Evolutionary conservation across 495 filamentous ascomycete species (phyloP).

Genomic region (Aspergillus carlsbadensis): DNA sequence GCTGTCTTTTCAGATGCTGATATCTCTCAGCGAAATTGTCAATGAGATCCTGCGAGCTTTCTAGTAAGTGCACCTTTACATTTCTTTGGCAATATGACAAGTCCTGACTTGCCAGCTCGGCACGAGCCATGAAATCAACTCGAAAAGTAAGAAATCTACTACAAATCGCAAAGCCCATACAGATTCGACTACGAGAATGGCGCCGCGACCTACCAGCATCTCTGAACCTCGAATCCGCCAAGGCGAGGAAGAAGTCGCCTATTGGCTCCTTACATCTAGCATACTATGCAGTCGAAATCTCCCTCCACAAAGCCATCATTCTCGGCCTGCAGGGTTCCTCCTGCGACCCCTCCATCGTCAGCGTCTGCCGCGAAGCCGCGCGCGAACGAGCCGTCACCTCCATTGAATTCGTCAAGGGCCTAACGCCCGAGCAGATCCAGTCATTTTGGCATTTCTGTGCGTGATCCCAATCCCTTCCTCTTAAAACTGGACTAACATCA

Average conservation of each 20-base stretch:
- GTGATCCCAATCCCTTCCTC: neutral
- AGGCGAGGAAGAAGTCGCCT: slow-evolving; percentile 2
- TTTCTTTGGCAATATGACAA: neutral
- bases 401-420: slow-evolving; percentile 5
- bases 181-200: slow-evolving; percentile 4
- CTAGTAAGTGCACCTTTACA: neutral
- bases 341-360: neutral
- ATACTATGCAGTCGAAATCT: slow-evolving; percentile 2
- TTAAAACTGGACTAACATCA: neutral
- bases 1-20: slow-evolving; percentile 3
- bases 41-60: slow-evolving; percentile 9
- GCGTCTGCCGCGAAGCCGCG: slow-evolving; percentile 2
- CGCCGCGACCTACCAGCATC: slow-evolving; percentile 1
- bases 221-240: neutral
- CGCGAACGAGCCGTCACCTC: slow-evolving; percentile 2
- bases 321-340: slow-evolving; percentile 1
- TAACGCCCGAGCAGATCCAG: slow-evolving; percentile 4
- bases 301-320: slow-evolving; percentile 4
- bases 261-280: slow-evolving; percentile 3
- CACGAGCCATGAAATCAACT: neutral
- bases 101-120: neutral
- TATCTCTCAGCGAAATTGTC: slow-evolving; percentile 4
- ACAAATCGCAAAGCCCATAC: slow-evolving; percentile 5
- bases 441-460: slow-evolving; percentile 5
- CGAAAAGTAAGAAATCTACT: neutral